These are phyloP conservation scores for Sanghuangporus sanghuang DNA, from an alignment of 1,284 basidiomycete species.

Conservation along the genomic window DNA sequence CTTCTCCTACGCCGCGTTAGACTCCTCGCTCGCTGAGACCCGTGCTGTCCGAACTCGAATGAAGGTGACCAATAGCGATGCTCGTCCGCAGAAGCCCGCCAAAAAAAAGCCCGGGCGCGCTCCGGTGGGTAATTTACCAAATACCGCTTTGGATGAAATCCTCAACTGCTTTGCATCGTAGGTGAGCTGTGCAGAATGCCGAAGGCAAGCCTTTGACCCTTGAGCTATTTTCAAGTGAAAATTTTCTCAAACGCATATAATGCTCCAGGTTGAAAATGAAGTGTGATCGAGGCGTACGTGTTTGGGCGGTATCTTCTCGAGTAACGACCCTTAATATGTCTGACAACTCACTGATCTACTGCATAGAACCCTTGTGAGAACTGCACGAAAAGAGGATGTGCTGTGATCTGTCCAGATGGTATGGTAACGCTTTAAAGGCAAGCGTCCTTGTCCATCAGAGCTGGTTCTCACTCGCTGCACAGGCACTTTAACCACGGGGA, in stretches of 20 bases:
- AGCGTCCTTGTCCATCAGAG: background rate
- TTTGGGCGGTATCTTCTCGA: conserved; percentile 8
- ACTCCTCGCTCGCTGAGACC: background rate
- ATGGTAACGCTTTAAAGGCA: conserved; percentile 17
- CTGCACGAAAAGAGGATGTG: conserved; percentile 64
- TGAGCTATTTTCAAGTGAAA: background rate
- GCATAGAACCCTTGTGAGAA: conserved; percentile 64
- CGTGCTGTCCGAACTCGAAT: background rate
- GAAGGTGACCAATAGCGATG: conserved; percentile 9
- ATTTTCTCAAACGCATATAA: background rate
- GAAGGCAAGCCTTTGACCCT: conserved; percentile 36
- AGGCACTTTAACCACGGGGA: conserved; percentile 56
- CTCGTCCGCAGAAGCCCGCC: background rate
- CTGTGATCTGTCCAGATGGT: conserved; percentile 68
- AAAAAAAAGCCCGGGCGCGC: conserved; percentile 38
- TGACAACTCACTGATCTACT: conserved; percentile 9
- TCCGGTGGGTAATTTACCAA: conserved; percentile 31
- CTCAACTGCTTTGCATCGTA: background rate
- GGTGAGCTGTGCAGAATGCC: conserved; percentile 66
- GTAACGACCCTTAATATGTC: conserved; percentile 7
- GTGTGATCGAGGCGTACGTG: conserved; percentile 60
- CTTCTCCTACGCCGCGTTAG: background rate
- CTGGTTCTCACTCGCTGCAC: background rate
- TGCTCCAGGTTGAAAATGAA: conserved; percentile 55
- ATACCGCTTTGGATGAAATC: background rate